These are phyloP conservation scores for Clonostachys sp. DNA, from an alignment of 2,329 filamentous ascomycete genomes.

Conservation along the genomic window DNA sequence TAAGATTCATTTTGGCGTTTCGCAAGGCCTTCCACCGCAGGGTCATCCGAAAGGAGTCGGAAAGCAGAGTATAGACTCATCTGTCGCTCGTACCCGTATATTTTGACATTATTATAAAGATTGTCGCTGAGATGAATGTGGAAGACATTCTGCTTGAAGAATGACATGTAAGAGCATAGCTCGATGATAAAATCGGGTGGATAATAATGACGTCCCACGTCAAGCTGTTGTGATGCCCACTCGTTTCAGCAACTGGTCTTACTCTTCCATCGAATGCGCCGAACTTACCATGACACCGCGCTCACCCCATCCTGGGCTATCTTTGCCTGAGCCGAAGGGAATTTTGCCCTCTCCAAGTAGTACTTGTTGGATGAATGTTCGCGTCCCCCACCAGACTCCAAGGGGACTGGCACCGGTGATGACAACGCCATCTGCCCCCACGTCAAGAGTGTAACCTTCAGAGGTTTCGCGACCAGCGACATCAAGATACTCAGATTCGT, in stretches of 20 bases:
- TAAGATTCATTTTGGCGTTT: slow-evolving; percentile 50
- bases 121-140: slow-evolving; percentile 57
- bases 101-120: slow-evolving; percentile 35
- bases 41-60: slow-evolving; percentile 42
- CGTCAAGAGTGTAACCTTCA: slow-evolving; percentile 42
- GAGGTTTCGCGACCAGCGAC: slow-evolving; percentile 38
- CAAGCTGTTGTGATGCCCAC: slow-evolving; percentile 21
- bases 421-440: slow-evolving; percentile 30
- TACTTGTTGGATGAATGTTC: slow-evolving; percentile 47
- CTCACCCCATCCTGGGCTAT: slow-evolving; percentile 45
- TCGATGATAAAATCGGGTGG: slow-evolving; percentile 47
- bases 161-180: slow-evolving; percentile 56
- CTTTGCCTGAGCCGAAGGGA: slow-evolving; percentile 32
- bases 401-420: slow-evolving; percentile 48
- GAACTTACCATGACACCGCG: slow-evolving; percentile 33
- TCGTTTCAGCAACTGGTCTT: too few species aligned
- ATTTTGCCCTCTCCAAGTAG: slow-evolving; percentile 31
- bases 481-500: slow-evolving; percentile 31
- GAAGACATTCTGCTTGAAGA: slow-evolving; percentile 56
- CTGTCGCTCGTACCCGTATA: slow-evolving; percentile 41
- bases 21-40: slow-evolving; percentile 41
- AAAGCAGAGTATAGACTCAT: slow-evolving; percentile 50
- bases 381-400: slow-evolving; percentile 54
- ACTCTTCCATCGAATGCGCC: too few species aligned
- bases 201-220: slow-evolving; percentile 52